Evolutionary conservation across 345 rosid species (phyloP), one percentile per base, ranked within the genome.

Genomic region (Noccaea bulbosa): DNA sequence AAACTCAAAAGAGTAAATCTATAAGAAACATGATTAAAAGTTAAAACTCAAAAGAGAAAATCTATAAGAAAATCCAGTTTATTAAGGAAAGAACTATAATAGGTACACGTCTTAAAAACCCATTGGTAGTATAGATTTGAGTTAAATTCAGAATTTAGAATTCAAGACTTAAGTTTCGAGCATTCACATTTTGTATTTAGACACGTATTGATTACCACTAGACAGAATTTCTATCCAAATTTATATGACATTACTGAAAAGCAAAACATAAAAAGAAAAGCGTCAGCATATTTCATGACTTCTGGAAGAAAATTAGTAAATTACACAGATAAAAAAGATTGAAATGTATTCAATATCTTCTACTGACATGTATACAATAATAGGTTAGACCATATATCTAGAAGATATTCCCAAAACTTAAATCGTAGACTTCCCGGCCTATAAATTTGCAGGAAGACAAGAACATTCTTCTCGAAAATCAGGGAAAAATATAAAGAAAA

Each of bases 361-460:
- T 12, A 40, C 2, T 56, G 64, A 45, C 27, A 68, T 33, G 15
- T 45, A 2, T 41, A 4, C 8, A 20, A 4, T 17, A 55, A 5
- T 54, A 54, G 44, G n/a, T 22, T 35, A 62, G 6, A 30, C 6
- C 32, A 51, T 20, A 39, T 40, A 32, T 43, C 8, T 15, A 16
- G 44, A 67, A 8, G 1, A 62, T 1, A 34, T 7, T 37, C 6
- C 6, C 11, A 33, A 17, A 63, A 17, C 33, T 34, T 47, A 17
- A 34, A 63, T 32, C 44, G 17, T 33, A 34, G 20, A 45, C 44
- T 55, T 34, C 72, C n/a, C n/a, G n/a, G n/a, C n/a, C 51, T 68
- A 68, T 68, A 68, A 56, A 68, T 56, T 55, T 56, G 37, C 2
- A 56, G 35, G 55, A 34, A 55, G 46, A 34, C 15, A 33, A 33